Evolutionary conservation across 257 asterid genomes (phyloP).

Genomic region (Marsdenia floribunda): DNA sequence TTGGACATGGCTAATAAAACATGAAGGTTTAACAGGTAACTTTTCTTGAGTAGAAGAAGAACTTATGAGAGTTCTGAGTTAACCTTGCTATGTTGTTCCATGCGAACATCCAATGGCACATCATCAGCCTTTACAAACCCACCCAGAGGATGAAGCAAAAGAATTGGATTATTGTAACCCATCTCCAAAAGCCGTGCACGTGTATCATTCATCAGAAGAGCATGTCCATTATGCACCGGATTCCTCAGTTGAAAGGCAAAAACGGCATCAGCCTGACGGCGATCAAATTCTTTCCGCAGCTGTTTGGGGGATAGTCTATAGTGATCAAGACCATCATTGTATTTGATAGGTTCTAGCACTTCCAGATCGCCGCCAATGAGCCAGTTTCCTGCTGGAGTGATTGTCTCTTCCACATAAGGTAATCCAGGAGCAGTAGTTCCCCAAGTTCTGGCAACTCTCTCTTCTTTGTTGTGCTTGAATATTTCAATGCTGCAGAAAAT

Average conservation of each 20-base stretch:
- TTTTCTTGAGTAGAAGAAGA: background rate
- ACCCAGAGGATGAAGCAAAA: conserved; percentile 85
- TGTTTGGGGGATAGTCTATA: conserved; percentile 77
- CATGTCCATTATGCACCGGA: conserved; percentile 88
- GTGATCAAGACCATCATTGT: conserved; percentile 77
- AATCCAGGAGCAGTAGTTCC: conserved; percentile 77
- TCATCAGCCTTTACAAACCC: conserved; percentile 84
- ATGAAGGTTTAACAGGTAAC: background rate
- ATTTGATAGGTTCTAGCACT: conserved; percentile 63
- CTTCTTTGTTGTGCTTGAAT: conserved; percentile 82
- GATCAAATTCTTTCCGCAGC: conserved; percentile 63
- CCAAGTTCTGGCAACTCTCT: conserved; percentile 88
- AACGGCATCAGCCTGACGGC: conserved; percentile 73
- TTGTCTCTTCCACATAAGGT: conserved; percentile 83
- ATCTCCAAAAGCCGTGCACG: conserved; percentile 65
- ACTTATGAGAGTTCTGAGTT: conserved; percentile 8
- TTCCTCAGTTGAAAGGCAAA: conserved; percentile 88
- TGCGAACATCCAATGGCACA: conserved; percentile 79
- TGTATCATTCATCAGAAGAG: conserved; percentile 80
- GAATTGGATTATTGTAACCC: conserved; percentile 80
- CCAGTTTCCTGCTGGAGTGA: conserved; percentile 71
- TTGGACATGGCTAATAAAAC: background rate
- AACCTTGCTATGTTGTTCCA: conserved; percentile 94
- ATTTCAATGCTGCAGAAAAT: conserved; percentile 52
- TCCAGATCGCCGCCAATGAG: conserved; percentile 87